Evolutionary conservation across 164 flowering plant species (phyloP), one percentile per base, ranked within the genome.

Genomic region (Vitis vinifera): DNA sequence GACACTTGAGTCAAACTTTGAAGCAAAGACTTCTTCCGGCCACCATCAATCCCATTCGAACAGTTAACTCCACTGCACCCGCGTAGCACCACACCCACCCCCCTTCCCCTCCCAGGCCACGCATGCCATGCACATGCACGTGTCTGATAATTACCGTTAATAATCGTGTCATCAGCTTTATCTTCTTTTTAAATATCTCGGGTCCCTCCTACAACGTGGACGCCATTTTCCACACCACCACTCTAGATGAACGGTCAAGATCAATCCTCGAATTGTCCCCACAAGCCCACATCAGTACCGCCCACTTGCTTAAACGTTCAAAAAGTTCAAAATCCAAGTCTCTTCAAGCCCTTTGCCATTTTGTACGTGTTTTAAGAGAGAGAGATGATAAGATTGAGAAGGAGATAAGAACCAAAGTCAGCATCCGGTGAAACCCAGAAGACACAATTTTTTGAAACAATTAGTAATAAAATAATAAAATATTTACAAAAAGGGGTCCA

Each of bases 321-420:
- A 59, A 3, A 27, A 27, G 27, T 59, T 23, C 15, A 59, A 29
- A 37, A 59, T 11, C 13, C 62, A 2, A 23, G 27, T 23, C 27
- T 23, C 27, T 23, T 2, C 27, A 59, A 59, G 27, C 62, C 44
- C 44, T 37, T 37, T 37, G 44, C 44, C 44, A 37, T 37, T 37
- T 37, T 37, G 44, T 37, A 6, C 44, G 44, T 6, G 7, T 37
- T 2, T 37, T 37, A 3, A 37, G 44, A 37, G 44, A 31, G 44
- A 37, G 44, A 37, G 51, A 29, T 52, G 79, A 76, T 76, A 72
- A 76, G 79, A 65, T 63, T 71, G 17, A 62, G 48, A 17, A 70
- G 16, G 67, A 53, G 77, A 69, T 69, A 76, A 68, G 79, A 59
- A 64, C 76, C 58, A 59, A 37, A 57, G 77, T 77, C 80, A 69